These are phyloP conservation scores for Mycena alexandri DNA, from an alignment of 768 basidiomycete species.

Conservation along the genomic window DNA sequence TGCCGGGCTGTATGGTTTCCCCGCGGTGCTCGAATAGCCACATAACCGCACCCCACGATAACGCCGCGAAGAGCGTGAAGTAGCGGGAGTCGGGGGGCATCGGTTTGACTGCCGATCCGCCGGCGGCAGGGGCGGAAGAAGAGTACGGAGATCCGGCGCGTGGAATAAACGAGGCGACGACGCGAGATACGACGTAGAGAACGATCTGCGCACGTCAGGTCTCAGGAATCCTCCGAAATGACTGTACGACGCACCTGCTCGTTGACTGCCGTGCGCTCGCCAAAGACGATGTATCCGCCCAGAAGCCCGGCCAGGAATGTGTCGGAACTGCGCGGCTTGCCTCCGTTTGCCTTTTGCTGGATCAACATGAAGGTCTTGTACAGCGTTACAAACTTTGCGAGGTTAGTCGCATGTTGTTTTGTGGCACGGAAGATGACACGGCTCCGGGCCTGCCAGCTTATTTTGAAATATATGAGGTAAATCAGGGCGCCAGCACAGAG, in stretches of 20 bases:
- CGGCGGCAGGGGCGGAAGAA: conserved; percentile 54
- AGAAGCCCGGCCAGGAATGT: conserved; percentile 94
- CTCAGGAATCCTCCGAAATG: conserved; percentile 21
- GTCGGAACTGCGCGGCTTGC: conserved; percentile 85
- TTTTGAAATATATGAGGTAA: conserved; percentile 19
- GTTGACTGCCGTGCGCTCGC: conserved; percentile 88
- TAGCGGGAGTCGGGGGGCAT: conserved; percentile 87
- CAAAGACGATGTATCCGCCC: conserved; percentile 92
- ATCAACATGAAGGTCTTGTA: conserved; percentile 91
- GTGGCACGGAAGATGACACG: conserved; percentile 85
- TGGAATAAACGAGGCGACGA: conserved; percentile 92
- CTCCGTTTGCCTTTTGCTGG: conserved; percentile 84
- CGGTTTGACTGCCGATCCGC: conserved; percentile 66
- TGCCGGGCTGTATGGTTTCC: conserved; percentile 95
- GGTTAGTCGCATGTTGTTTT: conserved; percentile 89
- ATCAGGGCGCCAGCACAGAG: conserved; percentile 16
- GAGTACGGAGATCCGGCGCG: conserved; percentile 73
- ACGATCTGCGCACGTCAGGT: conserved; percentile 75
- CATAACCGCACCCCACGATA: conserved; percentile 97
- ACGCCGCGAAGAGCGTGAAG: conserved; percentile 88
- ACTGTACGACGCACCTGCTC: conserved; percentile 77
- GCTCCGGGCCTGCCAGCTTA: conserved; percentile 79
- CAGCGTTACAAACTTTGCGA: conserved; percentile 93
- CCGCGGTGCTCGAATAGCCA: conserved; percentile 91
- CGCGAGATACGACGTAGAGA: conserved; percentile 93